Evolutionary conservation across 2,329 filamentous ascomycete genomes (phyloP), one percentile per base, ranked within the genome.

Genomic region (Coniochaeta sp.): DNA sequence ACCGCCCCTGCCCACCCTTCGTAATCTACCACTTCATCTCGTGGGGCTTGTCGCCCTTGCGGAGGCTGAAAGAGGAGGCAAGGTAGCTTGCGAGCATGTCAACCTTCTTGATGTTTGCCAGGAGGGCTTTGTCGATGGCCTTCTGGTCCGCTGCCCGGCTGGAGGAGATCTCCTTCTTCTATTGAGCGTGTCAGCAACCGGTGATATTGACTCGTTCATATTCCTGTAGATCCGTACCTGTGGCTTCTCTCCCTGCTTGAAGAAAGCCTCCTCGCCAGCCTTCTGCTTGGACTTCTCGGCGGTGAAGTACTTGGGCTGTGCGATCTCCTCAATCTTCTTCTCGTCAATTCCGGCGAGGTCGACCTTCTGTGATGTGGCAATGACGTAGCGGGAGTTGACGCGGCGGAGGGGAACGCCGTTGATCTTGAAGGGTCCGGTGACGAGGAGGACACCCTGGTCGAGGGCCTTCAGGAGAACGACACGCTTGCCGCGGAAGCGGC

Each of bases 371-470:
- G 89, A 91, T 74, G 91, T 96, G 75, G 90, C 91, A 77, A 96
- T 96, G 76, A 96, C 91, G 81, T 95, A 96, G 81, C 90, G 89
- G 77, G 91, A 84, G 84, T 96, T 96, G 77, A 96, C 90, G 79
- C 90, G 88, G 82, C 95, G 89, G 75, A 99, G 89, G 71, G 95
- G 95, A 69, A 99, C 95, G 80, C 95, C 95, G 85, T 99, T 99
- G 84, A 99, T 89, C 89, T 98, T 99, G 90, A 98, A 99, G 77
- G 95, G 95, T 74, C 95, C 95, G 77, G 95, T 99, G 74, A 99
- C 92, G 78, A 99, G 91, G 79, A 99, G 92, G 69, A 97, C 91
- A 83, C 95, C 95, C 84, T 97, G 91, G 76, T 91, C 85, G 75
- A 99, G 93, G 81, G 89, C 87, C 89, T 98, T 98, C 79, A 99